A percentile compares a stretch with the other conserved stretches of the same genome.
phyloP scores from a whole-genome alignment of 441 rosid genomes.

The Mallotus repandus region DNA sequence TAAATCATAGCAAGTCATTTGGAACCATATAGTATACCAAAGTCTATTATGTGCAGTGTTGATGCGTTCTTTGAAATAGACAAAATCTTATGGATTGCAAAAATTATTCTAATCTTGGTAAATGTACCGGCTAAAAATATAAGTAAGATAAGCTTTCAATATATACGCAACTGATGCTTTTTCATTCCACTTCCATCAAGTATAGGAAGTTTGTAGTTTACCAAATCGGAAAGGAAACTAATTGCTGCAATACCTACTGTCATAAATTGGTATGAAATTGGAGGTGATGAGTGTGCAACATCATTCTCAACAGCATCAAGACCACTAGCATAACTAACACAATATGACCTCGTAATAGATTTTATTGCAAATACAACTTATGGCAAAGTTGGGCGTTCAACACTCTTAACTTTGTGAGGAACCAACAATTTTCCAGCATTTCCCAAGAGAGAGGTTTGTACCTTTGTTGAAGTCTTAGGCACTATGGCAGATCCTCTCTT shows the following conservation, averaged over 20 bases:
- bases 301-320: constrained; percentile 39
- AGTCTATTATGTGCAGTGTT: constrained; percentile 59
- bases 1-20: constrained; percentile 63
- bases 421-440: constrained; percentile 43
- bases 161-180: constrained; percentile 54
- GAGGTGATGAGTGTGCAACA: constrained; percentile 40
- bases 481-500: constrained; percentile 44
- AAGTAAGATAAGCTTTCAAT: constrained; percentile 65
- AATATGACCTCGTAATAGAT: constrained; percentile 40
- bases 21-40: constrained; percentile 72
- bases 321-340: constrained; percentile 51
- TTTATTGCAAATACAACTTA: constrained; percentile 40
- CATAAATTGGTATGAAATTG: constrained; percentile 56
- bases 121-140: constrained; percentile 45
- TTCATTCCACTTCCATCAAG: constrained; percentile 43
- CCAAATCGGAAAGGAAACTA: constrained; percentile 52
- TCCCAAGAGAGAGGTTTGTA: constrained; percentile 35
- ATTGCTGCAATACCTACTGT: constrained; percentile 60
- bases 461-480: constrained; percentile 38
- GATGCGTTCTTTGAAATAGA: constrained; percentile 37
- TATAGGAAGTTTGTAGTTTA: constrained; percentile 50
- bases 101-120: constrained; percentile 35
- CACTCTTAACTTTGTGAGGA: constrained; percentile 41
- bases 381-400: constrained; percentile 33
- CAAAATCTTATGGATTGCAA: constrained; percentile 39